These are phyloP conservation scores for Lactifluus subvellereus DNA, from an alignment of 768 basidiomycete species.

Conservation along the genomic window DNA sequence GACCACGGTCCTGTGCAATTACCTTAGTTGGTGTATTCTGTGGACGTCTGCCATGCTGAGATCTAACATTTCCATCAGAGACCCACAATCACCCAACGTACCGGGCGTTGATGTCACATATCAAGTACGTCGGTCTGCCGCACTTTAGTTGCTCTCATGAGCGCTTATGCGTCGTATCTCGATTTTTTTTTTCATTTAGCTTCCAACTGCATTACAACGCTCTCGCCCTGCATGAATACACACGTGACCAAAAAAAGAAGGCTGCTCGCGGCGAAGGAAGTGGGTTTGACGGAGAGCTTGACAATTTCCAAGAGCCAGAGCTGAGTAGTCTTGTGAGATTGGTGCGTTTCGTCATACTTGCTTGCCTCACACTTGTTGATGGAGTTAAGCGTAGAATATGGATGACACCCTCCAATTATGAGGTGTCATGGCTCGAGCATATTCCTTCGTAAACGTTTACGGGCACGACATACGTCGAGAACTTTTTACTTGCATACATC, in stretches of 20 bases:
- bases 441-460: not conserved
- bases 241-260: constrained; percentile 9
- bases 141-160: not conserved
- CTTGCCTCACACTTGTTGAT: not conserved
- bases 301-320: constrained; percentile 15
- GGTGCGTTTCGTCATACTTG: not conserved
- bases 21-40: constrained; percentile 11
- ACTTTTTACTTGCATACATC: not conserved
- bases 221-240: constrained; percentile 4
- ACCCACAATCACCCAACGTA: constrained; percentile 4
- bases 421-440: not conserved
- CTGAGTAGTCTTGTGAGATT: constrained; percentile 17
- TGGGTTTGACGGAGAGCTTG: constrained; percentile 15
- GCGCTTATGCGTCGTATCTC: not conserved
- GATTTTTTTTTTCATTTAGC: not conserved
- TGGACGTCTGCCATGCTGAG: not conserved
- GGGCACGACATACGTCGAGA: not conserved
- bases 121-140: constrained; percentile 13
- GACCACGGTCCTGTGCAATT: constrained; percentile 22
- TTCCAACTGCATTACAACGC: constrained; percentile 12
- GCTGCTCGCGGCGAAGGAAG: not conserved
- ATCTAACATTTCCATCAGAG: constrained; percentile 12
- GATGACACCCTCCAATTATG: not conserved
- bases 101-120: constrained; percentile 11
- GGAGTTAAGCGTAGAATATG: constrained; percentile 1